Conservation (phyloP, 2,329 filamentous ascomycete species). For the Cladosporium phlei region DNA sequence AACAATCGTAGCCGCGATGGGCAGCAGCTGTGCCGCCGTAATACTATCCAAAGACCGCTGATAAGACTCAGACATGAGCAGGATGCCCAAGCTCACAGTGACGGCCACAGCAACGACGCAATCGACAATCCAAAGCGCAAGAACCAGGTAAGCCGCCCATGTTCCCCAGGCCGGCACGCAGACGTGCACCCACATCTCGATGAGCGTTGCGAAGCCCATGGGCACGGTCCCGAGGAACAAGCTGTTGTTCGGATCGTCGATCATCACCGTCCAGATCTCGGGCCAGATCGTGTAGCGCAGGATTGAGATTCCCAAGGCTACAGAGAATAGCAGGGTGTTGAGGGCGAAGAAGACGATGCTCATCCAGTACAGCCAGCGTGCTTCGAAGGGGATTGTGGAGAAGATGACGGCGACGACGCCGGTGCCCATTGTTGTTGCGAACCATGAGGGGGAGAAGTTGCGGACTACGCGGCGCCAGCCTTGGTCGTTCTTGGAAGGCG, state of each 20-base stretch:
- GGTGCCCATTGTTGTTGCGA: slow-evolving; percentile 54
- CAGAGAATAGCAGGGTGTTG: slow-evolving; percentile 55
- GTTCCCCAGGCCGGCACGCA: slow-evolving; percentile 27
- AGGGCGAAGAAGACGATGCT: slow-evolving; percentile 58
- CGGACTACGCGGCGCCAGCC: slow-evolving; percentile 28
- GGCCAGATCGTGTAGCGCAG: slow-evolving; percentile 63
- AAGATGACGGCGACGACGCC: slow-evolving; percentile 63
- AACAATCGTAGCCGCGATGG: slow-evolving; percentile 63
- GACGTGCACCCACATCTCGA: slow-evolving; percentile 27
- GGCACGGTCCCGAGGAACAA: slow-evolving; percentile 55
- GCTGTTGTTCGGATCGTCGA: slow-evolving; percentile 60
- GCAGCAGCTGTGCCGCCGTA: slow-evolving; percentile 61
- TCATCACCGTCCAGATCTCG: slow-evolving; percentile 62
- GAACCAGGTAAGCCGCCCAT: slow-evolving; percentile 47
- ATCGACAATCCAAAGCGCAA: slow-evolving; percentile 49
- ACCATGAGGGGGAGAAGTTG: slow-evolving; percentile 30
- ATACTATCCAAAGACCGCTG: slow-evolving; percentile 48
- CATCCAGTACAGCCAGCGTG: slow-evolving; percentile 55
- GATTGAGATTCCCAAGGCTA: slow-evolving; percentile 50
- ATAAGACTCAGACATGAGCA: slow-evolving; percentile 33
- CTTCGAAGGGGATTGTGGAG: slow-evolving; percentile 58
- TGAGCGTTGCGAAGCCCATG: slow-evolving; percentile 29
- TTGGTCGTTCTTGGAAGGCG: slow-evolving; percentile 13
- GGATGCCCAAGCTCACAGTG: slow-evolving; percentile 33
- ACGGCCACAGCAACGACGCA: slow-evolving; percentile 40